Percentiles rank a stretch among this genome's conserved stretches.
phyloP scores from a whole-genome alignment of 768 basidiomycete genomes.

The Lactarius quietus region DNA sequence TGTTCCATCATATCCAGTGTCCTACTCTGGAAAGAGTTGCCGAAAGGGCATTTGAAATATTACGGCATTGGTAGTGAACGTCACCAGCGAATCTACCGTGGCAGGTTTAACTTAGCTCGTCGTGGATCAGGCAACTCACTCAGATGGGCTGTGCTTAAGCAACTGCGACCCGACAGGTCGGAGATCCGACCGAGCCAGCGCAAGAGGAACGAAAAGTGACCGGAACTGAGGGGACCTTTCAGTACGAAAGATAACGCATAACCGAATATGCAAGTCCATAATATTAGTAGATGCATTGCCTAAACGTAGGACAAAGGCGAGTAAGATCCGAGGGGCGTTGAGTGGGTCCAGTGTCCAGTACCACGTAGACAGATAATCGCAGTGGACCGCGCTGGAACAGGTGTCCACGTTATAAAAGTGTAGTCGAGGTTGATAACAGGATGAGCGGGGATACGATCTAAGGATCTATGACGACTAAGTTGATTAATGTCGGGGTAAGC shows the following conservation, averaged over 20 bases:
- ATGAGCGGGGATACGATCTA: background rate
- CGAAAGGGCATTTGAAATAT: background rate
- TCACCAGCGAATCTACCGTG: background rate
- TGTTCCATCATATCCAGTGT: background rate
- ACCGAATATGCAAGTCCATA: background rate
- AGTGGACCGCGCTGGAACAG: background rate
- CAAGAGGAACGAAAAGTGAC: background rate
- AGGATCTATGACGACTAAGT: background rate
- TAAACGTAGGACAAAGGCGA: background rate
- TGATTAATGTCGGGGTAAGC: background rate
- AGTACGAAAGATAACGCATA: background rate
- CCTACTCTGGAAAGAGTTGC: conserved; percentile 3
- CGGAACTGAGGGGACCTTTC: background rate
- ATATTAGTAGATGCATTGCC: background rate
- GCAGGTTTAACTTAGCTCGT: background rate
- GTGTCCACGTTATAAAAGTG: background rate
- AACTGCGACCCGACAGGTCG: background rate
- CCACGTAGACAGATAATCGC: background rate
- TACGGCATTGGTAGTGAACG: background rate
- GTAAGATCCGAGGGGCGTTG: background rate
- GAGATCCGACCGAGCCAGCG: conserved; percentile 1
- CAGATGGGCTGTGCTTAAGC: background rate
- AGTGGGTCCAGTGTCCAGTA: background rate
- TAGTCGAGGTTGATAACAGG: background rate
- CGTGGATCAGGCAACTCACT: background rate